Evolutionary conservation across 129 eudicot species (phyloP).

Genomic region (Sambucus nigra): DNA sequence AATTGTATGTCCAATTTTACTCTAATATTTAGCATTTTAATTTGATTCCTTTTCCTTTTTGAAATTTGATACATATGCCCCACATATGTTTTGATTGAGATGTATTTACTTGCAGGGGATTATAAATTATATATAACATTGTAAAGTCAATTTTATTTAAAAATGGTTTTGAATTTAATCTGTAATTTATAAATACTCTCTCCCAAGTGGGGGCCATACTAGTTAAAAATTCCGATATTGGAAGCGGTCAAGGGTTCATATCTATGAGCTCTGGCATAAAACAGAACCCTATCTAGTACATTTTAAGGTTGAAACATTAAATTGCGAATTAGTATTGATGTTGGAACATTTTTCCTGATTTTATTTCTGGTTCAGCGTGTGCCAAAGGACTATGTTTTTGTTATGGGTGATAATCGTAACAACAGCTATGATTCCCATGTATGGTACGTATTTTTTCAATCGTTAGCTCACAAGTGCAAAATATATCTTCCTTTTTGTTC

Average conservation of each 20-base stretch:
- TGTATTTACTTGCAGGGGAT: too few relatives aligned
- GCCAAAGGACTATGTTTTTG: conserved; percentile 85
- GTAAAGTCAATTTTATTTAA: too few relatives aligned
- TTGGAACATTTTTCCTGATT: conserved; percentile 6
- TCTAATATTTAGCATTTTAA: neutral
- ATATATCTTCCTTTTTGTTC: neutral
- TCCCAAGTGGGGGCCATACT: too few relatives aligned
- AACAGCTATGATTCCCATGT: conserved; percentile 97
- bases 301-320: too few relatives aligned
- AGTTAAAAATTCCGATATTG: too few relatives aligned
- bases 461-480: neutral
- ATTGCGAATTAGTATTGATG: neutral
- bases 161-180: too few relatives aligned
- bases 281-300: too few relatives aligned
- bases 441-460: conserved; percentile 39
- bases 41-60: neutral
- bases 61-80: too few relatives aligned
- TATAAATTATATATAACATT: too few relatives aligned
- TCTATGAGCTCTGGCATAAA: neutral
- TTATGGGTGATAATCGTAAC: conserved; percentile 98
- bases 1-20: conserved; percentile 34
- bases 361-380: conserved; percentile 48
- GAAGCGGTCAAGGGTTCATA: too few relatives aligned
- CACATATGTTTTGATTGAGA: too few relatives aligned
- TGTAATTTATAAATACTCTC: too few relatives aligned